These are phyloP conservation scores for Phellinidium pouzarii DNA, from an alignment of 1,284 basidiomycete genomes.

Conservation along the genomic window DNA sequence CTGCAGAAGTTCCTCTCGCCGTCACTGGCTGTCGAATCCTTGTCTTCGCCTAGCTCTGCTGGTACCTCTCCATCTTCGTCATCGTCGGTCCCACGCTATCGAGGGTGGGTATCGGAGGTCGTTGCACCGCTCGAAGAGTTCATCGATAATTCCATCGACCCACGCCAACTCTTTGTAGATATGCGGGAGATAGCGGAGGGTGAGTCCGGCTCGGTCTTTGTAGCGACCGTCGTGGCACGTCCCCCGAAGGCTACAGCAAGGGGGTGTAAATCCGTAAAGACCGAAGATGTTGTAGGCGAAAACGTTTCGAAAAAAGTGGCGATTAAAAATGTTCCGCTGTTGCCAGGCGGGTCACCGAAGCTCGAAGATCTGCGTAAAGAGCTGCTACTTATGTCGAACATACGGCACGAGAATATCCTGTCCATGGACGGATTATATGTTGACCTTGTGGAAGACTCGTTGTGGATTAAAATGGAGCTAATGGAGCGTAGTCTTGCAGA, in stretches of 20 bases:
- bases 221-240: constrained; percentile 43
- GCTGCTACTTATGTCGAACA: constrained; percentile 45
- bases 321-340: constrained; percentile 62
- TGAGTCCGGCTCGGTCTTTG: constrained; percentile 67
- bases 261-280: constrained; percentile 24
- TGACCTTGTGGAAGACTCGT: constrained; percentile 52
- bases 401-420: constrained; percentile 55
- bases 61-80: constrained; percentile 23
- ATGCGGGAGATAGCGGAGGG: constrained; percentile 73
- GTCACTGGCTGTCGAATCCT: constrained; percentile 5
- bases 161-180: constrained; percentile 53
- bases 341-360: constrained; percentile 54
- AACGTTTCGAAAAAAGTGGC: constrained; percentile 41
- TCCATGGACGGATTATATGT: constrained; percentile 64
- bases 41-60: constrained; percentile 16
- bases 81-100: constrained; percentile 38
- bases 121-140: constrained; percentile 58
- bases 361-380: constrained; percentile 55
- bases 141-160: constrained; percentile 55
- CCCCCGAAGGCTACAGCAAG: constrained; percentile 26
- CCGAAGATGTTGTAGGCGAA: constrained; percentile 25
- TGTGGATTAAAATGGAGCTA: constrained; percentile 81
- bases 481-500: constrained; percentile 81
- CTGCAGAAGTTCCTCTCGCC: constrained; percentile 9
- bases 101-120: constrained; percentile 49